A percentile compares a stretch with the other conserved stretches of the same genome.
These are phyloP conservation scores for Aspergillus diversus DNA, from an alignment of 495 filamentous ascomycete species.

Conservation along the genomic window DNA sequence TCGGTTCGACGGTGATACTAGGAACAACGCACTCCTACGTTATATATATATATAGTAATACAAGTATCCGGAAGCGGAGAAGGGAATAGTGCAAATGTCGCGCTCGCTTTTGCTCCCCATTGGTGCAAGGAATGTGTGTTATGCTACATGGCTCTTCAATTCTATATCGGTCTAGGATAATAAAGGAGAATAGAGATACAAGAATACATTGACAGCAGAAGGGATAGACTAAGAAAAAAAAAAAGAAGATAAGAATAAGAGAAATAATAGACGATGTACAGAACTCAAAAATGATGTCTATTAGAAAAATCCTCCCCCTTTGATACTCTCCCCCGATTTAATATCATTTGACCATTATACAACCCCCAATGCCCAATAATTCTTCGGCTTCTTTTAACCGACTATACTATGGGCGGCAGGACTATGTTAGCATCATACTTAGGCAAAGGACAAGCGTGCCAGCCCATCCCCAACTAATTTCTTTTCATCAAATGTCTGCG, in stretches of 20 bases:
- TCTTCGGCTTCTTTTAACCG: slow-evolving; percentile 10
- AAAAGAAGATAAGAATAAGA: slow-evolving; percentile 34
- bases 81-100: no score
- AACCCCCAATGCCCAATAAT: slow-evolving; percentile 8
- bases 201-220: slow-evolving; percentile 38
- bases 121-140: no score
- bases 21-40: no score
- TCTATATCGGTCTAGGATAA: not conserved
- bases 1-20: not conserved
- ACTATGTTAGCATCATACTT: slow-evolving; percentile 24
- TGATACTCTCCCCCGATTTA: slow-evolving; percentile 11
- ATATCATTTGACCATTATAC: slow-evolving; percentile 17
- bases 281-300: slow-evolving; percentile 25
- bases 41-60: no score
- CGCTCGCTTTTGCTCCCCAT: no score
- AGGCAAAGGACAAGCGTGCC: slow-evolving; percentile 11
- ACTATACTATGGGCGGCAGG: slow-evolving; percentile 22
- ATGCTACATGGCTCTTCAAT: not conserved
- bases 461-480: slow-evolving; percentile 13
- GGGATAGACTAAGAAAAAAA: not conserved
- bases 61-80: no score
- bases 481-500: slow-evolving; percentile 15
- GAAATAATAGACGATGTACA: slow-evolving; percentile 35
- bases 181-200: slow-evolving; percentile 3
- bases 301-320: slow-evolving; percentile 5